Evolutionary conservation across 805 yeast species (phyloP).

Genomic region (Sugiyamaella smithiae): DNA sequence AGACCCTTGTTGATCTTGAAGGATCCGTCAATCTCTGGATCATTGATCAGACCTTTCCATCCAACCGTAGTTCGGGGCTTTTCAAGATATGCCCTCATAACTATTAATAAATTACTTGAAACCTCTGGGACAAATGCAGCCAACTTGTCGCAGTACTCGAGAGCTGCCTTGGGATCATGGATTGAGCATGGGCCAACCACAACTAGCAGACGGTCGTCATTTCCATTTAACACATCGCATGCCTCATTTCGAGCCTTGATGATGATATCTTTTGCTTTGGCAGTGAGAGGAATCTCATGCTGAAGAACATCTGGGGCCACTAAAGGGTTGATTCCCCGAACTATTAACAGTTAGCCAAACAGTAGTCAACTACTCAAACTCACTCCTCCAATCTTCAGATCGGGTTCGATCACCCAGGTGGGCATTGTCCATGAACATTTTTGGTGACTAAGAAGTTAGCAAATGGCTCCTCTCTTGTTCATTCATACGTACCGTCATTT

Average conservation of each 20-base stretch:
- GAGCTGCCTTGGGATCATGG: conserved; percentile 90
- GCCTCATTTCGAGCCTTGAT: conserved; percentile 74
- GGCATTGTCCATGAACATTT: conserved; percentile 81
- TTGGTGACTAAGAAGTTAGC: conserved; percentile 11
- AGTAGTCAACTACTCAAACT: conserved; percentile 24
- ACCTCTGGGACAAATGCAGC: conserved; percentile 56
- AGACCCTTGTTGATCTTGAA: conserved; percentile 95
- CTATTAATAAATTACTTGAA: conserved; percentile 72
- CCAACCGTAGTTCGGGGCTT: conserved; percentile 99
- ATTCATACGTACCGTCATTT: conserved; percentile 1
- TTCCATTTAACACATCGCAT: conserved; percentile 68
- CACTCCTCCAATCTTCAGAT: conserved; percentile 65
- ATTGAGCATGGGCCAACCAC: conserved; percentile 97
- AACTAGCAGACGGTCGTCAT: conserved; percentile 81
- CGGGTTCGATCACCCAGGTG: conserved; percentile 80
- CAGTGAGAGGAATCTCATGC: conserved; percentile 73
- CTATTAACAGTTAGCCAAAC: conserved; percentile 20
- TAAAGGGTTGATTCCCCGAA: conserved; percentile 88
- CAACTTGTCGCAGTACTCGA: conserved; percentile 77
- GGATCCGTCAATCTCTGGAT: conserved; percentile 91
- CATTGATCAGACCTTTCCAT: conserved; percentile 97
- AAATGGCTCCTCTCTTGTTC: too few species aligned
- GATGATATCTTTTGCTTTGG: conserved; percentile 58
- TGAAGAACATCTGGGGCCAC: conserved; percentile 94
- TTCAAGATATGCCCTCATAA: conserved; percentile 97